A percentile compares a stretch with the other conserved stretches of the same genome.
Conservation (phyloP, 1,139 yeast genomes). For the Scheffersomyces quercinus region DNA sequence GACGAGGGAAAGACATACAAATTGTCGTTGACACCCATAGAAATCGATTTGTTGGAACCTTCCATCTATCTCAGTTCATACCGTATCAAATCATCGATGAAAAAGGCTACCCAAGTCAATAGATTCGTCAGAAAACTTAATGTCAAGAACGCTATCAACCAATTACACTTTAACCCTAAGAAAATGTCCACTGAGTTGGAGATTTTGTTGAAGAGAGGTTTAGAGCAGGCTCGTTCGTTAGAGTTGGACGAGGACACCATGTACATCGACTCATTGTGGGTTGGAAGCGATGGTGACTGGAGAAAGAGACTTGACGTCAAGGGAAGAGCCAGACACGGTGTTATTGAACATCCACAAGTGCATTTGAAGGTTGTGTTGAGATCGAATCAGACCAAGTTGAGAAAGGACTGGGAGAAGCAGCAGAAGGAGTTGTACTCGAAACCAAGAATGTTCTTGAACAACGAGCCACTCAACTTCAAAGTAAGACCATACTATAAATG, state of each 20-base stretch:
- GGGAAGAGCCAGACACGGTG: slow-evolving; percentile 90
- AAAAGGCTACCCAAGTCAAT: slow-evolving; percentile 81
- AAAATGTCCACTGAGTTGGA: slow-evolving; percentile 80
- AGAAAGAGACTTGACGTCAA: slow-evolving; percentile 74
- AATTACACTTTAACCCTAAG: slow-evolving; percentile 85
- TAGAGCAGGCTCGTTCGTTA: slow-evolving; percentile 64
- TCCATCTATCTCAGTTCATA: slow-evolving; percentile 74
- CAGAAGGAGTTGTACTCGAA: slow-evolving; percentile 42
- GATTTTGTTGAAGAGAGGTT: slow-evolving; percentile 69
- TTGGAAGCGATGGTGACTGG: slow-evolving; percentile 84
- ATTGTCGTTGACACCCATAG: slow-evolving; percentile 59
- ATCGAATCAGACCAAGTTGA: slow-evolving; percentile 56
- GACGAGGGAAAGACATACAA: slow-evolving; percentile 50
- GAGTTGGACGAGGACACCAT: slow-evolving; percentile 62
- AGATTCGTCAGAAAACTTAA: slow-evolving; percentile 72
- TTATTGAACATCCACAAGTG: slow-evolving; percentile 71
- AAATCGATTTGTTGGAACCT: slow-evolving; percentile 81
- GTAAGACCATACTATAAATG: slow-evolving; percentile 47
- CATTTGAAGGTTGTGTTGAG: slow-evolving; percentile 81
- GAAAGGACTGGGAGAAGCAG: slow-evolving; percentile 55
- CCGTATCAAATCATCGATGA: slow-evolving; percentile 81
- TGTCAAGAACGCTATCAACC: slow-evolving; percentile 82
- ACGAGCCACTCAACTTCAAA: slow-evolving; percentile 47
- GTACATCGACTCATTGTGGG: slow-evolving; percentile 85
- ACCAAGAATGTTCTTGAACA: slow-evolving; percentile 48